Conservation (phyloP, 1,284 basidiomycete genomes). For the Fomitopsis pinicola region DNA sequence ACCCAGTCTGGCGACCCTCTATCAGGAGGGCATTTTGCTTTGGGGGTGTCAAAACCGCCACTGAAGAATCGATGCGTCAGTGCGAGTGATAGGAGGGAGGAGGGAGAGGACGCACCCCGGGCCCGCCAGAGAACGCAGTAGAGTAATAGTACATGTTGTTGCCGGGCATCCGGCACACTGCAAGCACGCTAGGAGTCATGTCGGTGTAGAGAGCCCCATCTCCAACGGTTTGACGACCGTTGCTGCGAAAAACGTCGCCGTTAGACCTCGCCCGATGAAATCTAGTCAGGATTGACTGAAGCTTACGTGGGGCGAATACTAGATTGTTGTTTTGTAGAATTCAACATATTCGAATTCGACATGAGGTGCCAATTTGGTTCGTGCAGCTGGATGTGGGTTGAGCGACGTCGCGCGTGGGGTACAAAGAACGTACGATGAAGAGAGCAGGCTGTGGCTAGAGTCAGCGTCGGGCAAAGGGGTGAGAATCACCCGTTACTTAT, state of each 20-base stretch:
- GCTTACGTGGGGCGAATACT: constrained; percentile 87
- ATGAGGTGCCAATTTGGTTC: constrained; percentile 74
- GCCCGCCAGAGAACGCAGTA: constrained; percentile 85
- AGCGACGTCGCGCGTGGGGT: neutral
- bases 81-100: constrained; percentile 4
- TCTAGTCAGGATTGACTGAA: too few relatives aligned
- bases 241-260: constrained; percentile 48
- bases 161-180: constrained; percentile 78
- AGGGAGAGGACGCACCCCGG: constrained; percentile 53
- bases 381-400: constrained; percentile 1
- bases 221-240: constrained; percentile 90
- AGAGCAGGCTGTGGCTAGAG: neutral
- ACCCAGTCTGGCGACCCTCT: constrained; percentile 89
- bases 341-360: constrained; percentile 65
- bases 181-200: constrained; percentile 75
- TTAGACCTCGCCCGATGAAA: constrained; percentile 13
- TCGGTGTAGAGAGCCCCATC: constrained; percentile 84
- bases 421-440: constrained; percentile 3
- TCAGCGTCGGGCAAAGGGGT: neutral
- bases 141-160: constrained; percentile 81
- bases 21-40: constrained; percentile 85
- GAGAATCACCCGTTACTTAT: constrained; percentile 3
- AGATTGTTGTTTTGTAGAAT: constrained; percentile 72
- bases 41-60: constrained; percentile 90
- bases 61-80: constrained; percentile 30